Evolutionary conservation across 257 asterid genomes (phyloP).

Genomic region (Petrea volubilis): DNA sequence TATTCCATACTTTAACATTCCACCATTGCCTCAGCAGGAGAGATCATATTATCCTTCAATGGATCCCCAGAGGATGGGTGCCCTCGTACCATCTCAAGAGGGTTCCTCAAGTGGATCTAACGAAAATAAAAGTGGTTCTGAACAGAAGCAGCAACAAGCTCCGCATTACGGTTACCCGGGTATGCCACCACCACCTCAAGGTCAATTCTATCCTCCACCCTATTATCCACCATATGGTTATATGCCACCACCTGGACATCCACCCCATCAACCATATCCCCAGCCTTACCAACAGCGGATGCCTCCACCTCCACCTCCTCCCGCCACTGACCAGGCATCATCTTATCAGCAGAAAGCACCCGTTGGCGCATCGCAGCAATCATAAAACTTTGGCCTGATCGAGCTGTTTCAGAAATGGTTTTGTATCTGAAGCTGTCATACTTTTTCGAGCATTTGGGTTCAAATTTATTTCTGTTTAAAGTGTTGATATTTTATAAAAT

Average conservation of each 20-base stretch:
- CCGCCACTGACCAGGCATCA: constrained; percentile 37
- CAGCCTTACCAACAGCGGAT: constrained; percentile 49
- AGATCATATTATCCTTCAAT: constrained; percentile 86
- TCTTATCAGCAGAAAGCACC: constrained; percentile 50
- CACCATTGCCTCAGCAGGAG: constrained; percentile 77
- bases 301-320: constrained; percentile 51
- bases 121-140: constrained; percentile 48
- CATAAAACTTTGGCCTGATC: background rate
- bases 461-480: background rate
- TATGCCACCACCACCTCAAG: constrained; percentile 59
- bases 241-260: constrained; percentile 64
- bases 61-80: constrained; percentile 99
- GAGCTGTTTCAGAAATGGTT: background rate
- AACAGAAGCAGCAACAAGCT: constrained; percentile 38
- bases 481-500: no score
- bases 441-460: background rate
- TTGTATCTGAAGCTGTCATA: background rate
- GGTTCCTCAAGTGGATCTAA: constrained; percentile 57
- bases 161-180: constrained; percentile 57
- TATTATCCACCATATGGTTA: constrained; percentile 58
- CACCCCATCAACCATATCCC: constrained; percentile 61
- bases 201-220: constrained; percentile 70
- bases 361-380: constrained; percentile 25
- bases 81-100: constrained; percentile 68
- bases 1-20: constrained; percentile 83